phyloP scores from a whole-genome alignment of 2,329 filamentous ascomycete genomes.

The Huntiella bhutanensis region DNA sequence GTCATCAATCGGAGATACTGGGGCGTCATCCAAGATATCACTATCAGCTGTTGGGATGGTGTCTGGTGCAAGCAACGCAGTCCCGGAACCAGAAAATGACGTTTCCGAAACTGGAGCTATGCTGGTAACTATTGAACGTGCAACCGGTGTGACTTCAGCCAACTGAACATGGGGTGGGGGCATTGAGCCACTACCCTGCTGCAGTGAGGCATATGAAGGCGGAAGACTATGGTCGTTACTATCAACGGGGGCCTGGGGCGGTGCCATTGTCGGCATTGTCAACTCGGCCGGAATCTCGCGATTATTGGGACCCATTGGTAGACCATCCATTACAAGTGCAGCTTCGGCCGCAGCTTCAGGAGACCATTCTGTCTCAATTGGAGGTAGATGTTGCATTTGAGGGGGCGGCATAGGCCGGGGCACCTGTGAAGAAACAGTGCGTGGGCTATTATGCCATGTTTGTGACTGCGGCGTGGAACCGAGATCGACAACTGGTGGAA shows the following conservation, averaged over 20 bases:
- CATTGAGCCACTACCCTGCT: not conserved
- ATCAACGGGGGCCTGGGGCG: not conserved
- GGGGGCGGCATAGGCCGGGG: not conserved
- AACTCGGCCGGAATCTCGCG: constrained; percentile 9
- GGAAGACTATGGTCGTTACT: constrained; percentile 1
- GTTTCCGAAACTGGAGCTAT: too few relatives aligned
- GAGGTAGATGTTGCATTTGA: constrained; percentile 1
- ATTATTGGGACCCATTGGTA: constrained; percentile 10
- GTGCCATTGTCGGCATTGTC: constrained; percentile 2
- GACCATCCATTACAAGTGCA: constrained; percentile 10
- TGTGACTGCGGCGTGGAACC: not conserved
- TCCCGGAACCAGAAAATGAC: too few relatives aligned
- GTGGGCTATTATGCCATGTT: not conserved
- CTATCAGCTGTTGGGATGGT: too few relatives aligned
- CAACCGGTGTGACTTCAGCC: too few relatives aligned
- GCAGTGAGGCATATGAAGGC: constrained; percentile 8
- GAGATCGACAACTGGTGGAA: not conserved
- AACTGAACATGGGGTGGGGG: not conserved
- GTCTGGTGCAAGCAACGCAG: too few relatives aligned
- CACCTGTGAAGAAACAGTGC: not conserved
- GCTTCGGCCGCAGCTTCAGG: constrained; percentile 10
- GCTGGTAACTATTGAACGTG: too few relatives aligned
- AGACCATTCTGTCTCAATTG: constrained; percentile 4
- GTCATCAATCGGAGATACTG: too few relatives aligned
- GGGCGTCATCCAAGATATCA: too few relatives aligned